Conservation (phyloP, 352 stramenopile species). For the Globisporangium cylindrosporum region DNA sequence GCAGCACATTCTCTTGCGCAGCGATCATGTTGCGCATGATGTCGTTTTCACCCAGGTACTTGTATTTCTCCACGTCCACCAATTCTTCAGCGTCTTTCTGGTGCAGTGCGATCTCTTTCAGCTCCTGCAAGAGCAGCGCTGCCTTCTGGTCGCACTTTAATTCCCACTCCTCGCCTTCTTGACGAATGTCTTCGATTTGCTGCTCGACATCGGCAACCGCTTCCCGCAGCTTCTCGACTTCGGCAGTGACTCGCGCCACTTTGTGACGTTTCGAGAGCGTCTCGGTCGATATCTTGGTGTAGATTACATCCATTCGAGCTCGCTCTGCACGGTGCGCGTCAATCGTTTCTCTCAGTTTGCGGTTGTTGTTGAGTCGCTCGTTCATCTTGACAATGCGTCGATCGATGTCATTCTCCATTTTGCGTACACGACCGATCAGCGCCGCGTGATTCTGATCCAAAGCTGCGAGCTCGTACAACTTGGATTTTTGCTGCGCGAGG, state of each 20-base stretch:
- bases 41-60: slow-evolving; percentile 70
- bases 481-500: slow-evolving; percentile 66
- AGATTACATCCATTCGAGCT: slow-evolving; percentile 70
- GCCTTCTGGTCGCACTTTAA: slow-evolving; percentile 51
- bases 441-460: slow-evolving; percentile 68
- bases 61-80: slow-evolving; percentile 55
- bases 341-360: slow-evolving; percentile 56
- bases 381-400: slow-evolving; percentile 83
- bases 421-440: slow-evolving; percentile 60
- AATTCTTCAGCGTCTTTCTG: slow-evolving; percentile 57
- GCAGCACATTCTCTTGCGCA: slow-evolving; percentile 47
- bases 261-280: slow-evolving; percentile 58
- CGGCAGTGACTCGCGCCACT: slow-evolving; percentile 32
- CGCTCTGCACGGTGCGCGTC: slow-evolving; percentile 70
- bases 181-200: slow-evolving; percentile 52
- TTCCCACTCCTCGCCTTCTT: slow-evolving; percentile 64
- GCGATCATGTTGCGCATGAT: slow-evolving; percentile 56
- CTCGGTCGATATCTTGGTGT: slow-evolving; percentile 68
- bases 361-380: slow-evolving; percentile 68
- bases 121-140: slow-evolving; percentile 51
- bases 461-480: slow-evolving; percentile 69
- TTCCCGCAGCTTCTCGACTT: slow-evolving; percentile 56
- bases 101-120: slow-evolving; percentile 63
- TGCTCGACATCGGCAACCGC: slow-evolving; percentile 54
- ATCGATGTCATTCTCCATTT: slow-evolving; percentile 84